Evolutionary conservation across 208 protist genomes (phyloP), one percentile per base, ranked within the genome.

Genomic region (Herpetomonas muscarum): DNA sequence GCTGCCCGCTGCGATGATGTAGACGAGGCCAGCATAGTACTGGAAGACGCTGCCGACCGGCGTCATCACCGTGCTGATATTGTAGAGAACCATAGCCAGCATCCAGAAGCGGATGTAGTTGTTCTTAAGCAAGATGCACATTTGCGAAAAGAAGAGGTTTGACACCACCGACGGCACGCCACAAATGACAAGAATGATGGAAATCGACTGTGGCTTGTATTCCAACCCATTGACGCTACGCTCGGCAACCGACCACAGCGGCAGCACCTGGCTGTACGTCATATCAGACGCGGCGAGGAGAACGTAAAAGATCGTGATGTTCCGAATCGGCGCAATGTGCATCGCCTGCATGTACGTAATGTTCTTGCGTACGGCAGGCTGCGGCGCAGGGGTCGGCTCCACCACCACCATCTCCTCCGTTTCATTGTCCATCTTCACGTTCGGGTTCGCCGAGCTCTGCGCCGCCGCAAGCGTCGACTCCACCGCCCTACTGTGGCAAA

Each of bases 331-430:
- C 3, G 47, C 17, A 47, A 61, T 39, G 12, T 25, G 30, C 31
- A 82, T 67, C 10, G 75, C 65, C 22, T 76, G 63, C 37, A 48
- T 59, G 53, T 76, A 82, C 12, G 61, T 61, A 44, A 82, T 67
- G 36, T 44, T 67, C 4, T 50, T 22, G 19, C 41, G 41, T 39
- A 39, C 9, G 13, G 34, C 9, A 6, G 34, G 9, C 9, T 6
- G 9, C 6, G 41, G 41, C 22, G 41, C 41, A 19, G 41, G 10
- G 15, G 9, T 46, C 41, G 41, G 4, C 19, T 9, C 7, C 41
- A 6, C 41, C 15, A 22, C 10, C 19, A 6, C 22, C 41, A 19
- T 19, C 19, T 46, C 41, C 19, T 22, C 41, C 41, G 41, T 19
- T 19, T 46, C 41, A 19, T 22, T 22, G 19, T 46, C 41, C 34